A percentile compares a stretch with the other conserved stretches of the same genome.
Conservation (phyloP, 257 asterid species). For the Jacaranda mimosifolia region DNA sequence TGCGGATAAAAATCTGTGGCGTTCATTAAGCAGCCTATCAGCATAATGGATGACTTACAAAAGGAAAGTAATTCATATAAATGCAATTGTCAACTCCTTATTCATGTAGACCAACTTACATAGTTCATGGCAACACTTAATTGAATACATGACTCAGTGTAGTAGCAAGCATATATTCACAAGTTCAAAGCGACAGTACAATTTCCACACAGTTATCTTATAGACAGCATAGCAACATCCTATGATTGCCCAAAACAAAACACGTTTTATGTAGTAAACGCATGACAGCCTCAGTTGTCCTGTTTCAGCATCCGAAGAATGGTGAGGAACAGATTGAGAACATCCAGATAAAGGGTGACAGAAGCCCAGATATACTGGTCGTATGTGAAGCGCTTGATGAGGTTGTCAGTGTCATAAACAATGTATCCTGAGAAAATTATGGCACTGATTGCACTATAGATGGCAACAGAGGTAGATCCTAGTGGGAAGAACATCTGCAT, state of each 20-base stretch:
- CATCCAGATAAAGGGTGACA: slow-evolving; percentile 88
- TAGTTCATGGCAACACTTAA: slow-evolving; percentile 27
- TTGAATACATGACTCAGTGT: slow-evolving; percentile 29
- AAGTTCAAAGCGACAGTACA: slow-evolving; percentile 33
- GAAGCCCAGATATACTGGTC: slow-evolving; percentile 99
- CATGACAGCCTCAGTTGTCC: slow-evolving; percentile 61
- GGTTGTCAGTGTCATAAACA: slow-evolving; percentile 84
- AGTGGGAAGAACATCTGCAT: slow-evolving; percentile 89
- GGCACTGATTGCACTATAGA: slow-evolving; percentile 85
- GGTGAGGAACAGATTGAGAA: slow-evolving; percentile 96
- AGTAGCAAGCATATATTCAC: slow-evolving; percentile 43
- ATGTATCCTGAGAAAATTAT: slow-evolving; percentile 93
- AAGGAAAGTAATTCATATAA: background rate
- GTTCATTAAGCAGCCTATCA: too few species aligned
- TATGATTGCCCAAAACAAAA: slow-evolving; percentile 27
- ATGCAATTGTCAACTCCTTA: slow-evolving; percentile 16
- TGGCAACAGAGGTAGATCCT: slow-evolving; percentile 75
- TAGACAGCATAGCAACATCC: slow-evolving; percentile 31
- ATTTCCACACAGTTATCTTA: slow-evolving; percentile 39
- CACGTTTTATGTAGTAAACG: slow-evolving; percentile 11
- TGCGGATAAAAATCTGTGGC: too few species aligned
- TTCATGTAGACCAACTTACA: slow-evolving; percentile 31
- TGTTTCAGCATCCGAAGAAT: slow-evolving; percentile 88
- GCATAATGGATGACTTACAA: too few species aligned
- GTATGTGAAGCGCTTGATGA: slow-evolving; percentile 95